phyloP scores from a whole-genome alignment of 148 eudicot genomes.

The Rhododendron ovatum region DNA sequence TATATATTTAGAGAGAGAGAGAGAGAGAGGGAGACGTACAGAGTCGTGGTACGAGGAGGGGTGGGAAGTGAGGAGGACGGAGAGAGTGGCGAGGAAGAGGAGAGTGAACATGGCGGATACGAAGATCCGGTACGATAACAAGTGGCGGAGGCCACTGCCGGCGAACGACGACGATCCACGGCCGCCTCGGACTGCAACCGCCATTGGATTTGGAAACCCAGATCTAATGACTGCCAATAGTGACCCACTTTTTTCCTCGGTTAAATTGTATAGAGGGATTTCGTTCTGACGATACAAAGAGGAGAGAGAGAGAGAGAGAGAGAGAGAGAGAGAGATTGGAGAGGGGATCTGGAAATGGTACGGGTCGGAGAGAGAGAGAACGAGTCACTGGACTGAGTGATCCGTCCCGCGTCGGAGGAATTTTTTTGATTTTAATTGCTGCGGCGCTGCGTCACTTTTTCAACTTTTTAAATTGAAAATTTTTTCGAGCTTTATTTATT shows the following conservation, averaged over 20 bases:
- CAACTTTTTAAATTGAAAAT: too few species aligned
- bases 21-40: constrained; percentile 26
- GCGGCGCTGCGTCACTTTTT: too few species aligned
- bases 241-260: not conserved
- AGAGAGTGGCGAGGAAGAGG: constrained; percentile 71
- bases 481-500: too few species aligned
- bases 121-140: constrained; percentile 79
- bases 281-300: not conserved
- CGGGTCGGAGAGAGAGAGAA: not conserved
- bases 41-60: constrained; percentile 41
- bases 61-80: constrained; percentile 67
- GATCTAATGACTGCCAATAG: constrained; percentile 5
- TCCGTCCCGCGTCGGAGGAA: constrained; percentile 2
- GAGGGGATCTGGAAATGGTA: not conserved
- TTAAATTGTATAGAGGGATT: not conserved
- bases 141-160: constrained; percentile 35
- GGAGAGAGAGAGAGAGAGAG: not conserved
- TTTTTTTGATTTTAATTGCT: not conserved
- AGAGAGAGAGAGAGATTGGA: too few species aligned
- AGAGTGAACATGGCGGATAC: constrained; percentile 75
- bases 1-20: not conserved
- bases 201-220: constrained; percentile 31
- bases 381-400: not conserved
- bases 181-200: constrained; percentile 64
- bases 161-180: constrained; percentile 39